phyloP scores from a whole-genome alignment of 2,329 filamentous ascomycete genomes.

The Aspergillus flavus region DNA sequence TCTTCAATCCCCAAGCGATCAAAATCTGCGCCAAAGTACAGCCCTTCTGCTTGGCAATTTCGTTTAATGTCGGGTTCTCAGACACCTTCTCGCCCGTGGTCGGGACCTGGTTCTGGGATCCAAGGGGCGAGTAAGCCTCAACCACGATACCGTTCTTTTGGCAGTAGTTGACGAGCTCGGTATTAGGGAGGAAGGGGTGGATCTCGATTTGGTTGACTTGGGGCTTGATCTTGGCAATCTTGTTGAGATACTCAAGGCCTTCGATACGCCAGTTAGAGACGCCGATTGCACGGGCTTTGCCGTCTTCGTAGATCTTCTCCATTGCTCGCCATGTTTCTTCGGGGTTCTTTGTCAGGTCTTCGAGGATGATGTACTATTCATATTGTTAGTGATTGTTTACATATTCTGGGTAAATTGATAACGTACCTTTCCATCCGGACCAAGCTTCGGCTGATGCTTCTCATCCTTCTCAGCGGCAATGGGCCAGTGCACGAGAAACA shows the following conservation, averaged over 20 bases:
- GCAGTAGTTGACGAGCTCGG: conserved; percentile 45
- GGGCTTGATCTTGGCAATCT: conserved; percentile 45
- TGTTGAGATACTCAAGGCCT: conserved; percentile 51
- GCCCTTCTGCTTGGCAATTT: conserved; percentile 59
- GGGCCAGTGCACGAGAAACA: conserved; percentile 63
- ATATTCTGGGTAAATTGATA: no score
- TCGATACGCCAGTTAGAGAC: conserved; percentile 73
- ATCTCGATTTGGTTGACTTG: conserved; percentile 50
- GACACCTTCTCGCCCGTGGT: conserved; percentile 67
- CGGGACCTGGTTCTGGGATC: conserved; percentile 70
- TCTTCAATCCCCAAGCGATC: conserved; percentile 66
- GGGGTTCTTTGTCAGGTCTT: conserved; percentile 67
- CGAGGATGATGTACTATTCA: conserved; percentile 60
- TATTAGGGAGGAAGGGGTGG: conserved; percentile 51
- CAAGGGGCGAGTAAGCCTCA: conserved; percentile 51
- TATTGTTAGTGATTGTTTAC: not conserved
- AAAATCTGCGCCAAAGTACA: conserved; percentile 63
- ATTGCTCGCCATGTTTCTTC: conserved; percentile 67
- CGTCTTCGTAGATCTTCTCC: conserved; percentile 60
- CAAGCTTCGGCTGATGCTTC: conserved; percentile 50
- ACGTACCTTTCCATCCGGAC: conserved; percentile 52
- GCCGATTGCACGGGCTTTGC: conserved; percentile 70
- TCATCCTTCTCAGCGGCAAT: conserved; percentile 53
- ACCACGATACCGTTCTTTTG: conserved; percentile 44
- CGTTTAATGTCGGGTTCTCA: conserved; percentile 61